Percentiles rank a stretch among this genome's conserved stretches.
These are phyloP conservation scores for Auricularia sp. DNA, from an alignment of 768 basidiomycete genomes.

Conservation along the genomic window DNA sequence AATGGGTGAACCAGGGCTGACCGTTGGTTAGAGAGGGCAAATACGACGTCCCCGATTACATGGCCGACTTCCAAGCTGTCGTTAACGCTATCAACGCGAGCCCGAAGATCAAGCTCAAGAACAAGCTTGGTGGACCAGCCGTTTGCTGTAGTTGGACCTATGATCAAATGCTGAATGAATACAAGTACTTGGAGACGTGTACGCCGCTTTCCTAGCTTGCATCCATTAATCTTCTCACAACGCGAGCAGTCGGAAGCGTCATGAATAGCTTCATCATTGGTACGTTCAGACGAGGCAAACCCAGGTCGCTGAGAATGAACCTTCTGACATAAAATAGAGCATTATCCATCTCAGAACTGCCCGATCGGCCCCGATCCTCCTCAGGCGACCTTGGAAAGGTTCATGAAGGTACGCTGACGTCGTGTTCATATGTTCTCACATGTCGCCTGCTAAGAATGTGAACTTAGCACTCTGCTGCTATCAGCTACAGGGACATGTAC, in stretches of 20 bases:
- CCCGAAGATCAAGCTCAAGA: conserved; percentile 28
- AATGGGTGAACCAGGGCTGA: no score
- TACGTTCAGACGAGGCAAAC: no score
- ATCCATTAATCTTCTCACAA: conserved; percentile 14
- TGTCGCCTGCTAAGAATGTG: no score
- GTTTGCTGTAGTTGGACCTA: conserved; percentile 25
- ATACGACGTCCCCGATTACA: conserved; percentile 33
- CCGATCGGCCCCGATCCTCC: no score
- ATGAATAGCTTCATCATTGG: not conserved
- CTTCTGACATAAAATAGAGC: no score
- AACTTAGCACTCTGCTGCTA: conserved; percentile 14
- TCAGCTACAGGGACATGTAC: conserved; percentile 27
- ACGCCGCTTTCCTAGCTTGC: not conserved
- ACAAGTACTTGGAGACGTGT: not conserved
- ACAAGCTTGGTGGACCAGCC: conserved; percentile 54
- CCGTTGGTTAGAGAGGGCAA: not conserved
- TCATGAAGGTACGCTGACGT: no score
- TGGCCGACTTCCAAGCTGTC: conserved; percentile 40
- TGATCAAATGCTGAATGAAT: not conserved
- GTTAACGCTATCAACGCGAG: conserved; percentile 34
- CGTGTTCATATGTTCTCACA: no score
- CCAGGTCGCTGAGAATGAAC: no score
- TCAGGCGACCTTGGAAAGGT: no score
- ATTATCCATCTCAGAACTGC: no score
- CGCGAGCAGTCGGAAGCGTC: conserved; percentile 28